Evolutionary conservation across 23 red algal genomes (phyloP), one percentile per base, ranked within the genome.

Genomic region (Gracilaria gracilis): DNA sequence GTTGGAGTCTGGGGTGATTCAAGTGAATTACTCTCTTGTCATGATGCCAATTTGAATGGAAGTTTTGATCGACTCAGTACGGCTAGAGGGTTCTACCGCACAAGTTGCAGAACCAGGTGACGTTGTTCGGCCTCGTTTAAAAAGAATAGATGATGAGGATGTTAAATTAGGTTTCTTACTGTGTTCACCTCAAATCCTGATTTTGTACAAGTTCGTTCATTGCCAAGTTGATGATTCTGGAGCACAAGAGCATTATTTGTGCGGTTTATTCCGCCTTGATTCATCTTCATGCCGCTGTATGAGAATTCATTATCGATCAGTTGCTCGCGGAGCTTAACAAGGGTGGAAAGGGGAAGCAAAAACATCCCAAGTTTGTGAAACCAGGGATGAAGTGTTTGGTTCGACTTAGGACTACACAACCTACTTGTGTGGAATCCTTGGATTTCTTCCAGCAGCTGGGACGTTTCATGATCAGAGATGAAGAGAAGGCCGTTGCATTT

Each of bases 121-220:
- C 67, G 93, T 86, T 37, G 93, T 99, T 39, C 93, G 93, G 35
- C 64, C 96, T 62, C 83, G 90, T 25, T 86, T 99, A 24, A 99
- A 99, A 66, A 94, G 97, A 39, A 85, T 96, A 37, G 93, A 96
- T 40, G 97, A 99, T 75, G 97, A 99, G 49, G 97, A 99, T 67
- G 90, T 99, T 24, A 79, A 85, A 53, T 59, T 90, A 15, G 97
- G 97, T 13, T 94, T 95, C 35, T 93, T 99, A 11, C 57, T 96
- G 50, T 99, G 97, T 61, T 91, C 94, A 5, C 77, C 84, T 0
- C 57, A 57, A 20, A 91, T 62, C 31, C 72, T 94, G 28, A 88
- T 99, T 35, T 87, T 90, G 29, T 91, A 95, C 87, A 39, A 86
- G 69, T 21, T 39, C 72, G 31, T 99, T 99, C 80, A 95, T 96